Percentiles rank a stretch among this genome's conserved stretches.
phyloP scores from a whole-genome alignment of 805 yeast genomes.

The Starmerella potacharoeniae region DNA sequence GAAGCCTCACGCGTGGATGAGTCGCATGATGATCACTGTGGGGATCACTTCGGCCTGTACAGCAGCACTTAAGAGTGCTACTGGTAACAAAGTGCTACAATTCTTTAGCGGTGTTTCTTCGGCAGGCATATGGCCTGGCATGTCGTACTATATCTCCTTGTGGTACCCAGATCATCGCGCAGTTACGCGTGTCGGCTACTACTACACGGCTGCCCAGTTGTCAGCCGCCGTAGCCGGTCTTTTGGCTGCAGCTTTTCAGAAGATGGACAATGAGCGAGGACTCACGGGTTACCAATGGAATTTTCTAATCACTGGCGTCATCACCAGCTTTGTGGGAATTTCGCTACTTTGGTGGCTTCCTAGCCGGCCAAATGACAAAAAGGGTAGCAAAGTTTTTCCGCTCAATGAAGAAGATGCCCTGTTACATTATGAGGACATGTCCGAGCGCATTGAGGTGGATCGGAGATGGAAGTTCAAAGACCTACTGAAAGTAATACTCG shows the following conservation, averaged over 20 bases:
- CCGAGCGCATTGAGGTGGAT: constrained; percentile 36
- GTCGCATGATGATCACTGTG: constrained; percentile 63
- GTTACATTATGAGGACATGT: constrained; percentile 53
- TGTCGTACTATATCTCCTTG: constrained; percentile 68
- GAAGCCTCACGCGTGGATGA: constrained; percentile 76
- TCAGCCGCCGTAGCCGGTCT: constrained; percentile 83
- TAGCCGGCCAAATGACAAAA: constrained; percentile 45
- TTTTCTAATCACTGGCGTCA: constrained; percentile 62
- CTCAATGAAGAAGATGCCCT: constrained; percentile 42
- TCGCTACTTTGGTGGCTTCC: constrained; percentile 74
- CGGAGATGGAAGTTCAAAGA: constrained; percentile 51
- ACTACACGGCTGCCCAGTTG: constrained; percentile 85
- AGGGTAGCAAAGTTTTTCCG: constrained; percentile 14
- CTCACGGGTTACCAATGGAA: constrained; percentile 80
- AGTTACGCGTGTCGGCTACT: constrained; percentile 73
- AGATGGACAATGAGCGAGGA: constrained; percentile 64
- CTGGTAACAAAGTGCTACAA: constrained; percentile 59
- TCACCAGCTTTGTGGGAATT: constrained; percentile 55
- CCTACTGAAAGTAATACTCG: constrained; percentile 43
- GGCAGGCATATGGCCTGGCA: constrained; percentile 87
- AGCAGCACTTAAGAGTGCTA: constrained; percentile 42
- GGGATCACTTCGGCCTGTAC: constrained; percentile 72
- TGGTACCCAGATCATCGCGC: constrained; percentile 77
- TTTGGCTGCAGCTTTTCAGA: constrained; percentile 79
- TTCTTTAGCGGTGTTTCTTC: constrained; percentile 65